These are phyloP conservation scores for Lactarius psammicola DNA, from an alignment of 768 basidiomycete genomes.

Conservation along the genomic window DNA sequence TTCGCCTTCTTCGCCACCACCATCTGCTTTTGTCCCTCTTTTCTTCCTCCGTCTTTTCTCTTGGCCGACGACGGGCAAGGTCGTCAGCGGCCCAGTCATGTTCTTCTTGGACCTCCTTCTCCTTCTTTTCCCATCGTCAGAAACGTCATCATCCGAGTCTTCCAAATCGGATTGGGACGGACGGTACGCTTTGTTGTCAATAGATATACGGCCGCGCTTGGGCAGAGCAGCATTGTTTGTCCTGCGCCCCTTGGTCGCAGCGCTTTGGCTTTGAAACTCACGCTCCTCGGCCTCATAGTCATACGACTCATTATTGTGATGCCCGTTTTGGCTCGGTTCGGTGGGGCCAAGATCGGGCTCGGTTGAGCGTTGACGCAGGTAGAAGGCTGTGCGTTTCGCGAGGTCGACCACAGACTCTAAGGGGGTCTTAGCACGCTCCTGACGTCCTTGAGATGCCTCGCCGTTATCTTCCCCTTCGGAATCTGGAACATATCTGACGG, in stretches of 20 bases:
- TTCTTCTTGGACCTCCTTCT: conserved; percentile 50
- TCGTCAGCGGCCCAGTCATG: conserved; percentile 56
- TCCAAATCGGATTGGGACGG: conserved; percentile 66
- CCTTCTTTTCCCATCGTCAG: conserved; percentile 51
- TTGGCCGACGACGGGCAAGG: conserved; percentile 64
- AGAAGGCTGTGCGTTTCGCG: conserved; percentile 60
- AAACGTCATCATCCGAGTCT: conserved; percentile 56
- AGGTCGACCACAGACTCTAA: conserved; percentile 59
- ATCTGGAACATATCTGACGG: conserved; percentile 61
- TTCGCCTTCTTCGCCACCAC: conserved; percentile 41
- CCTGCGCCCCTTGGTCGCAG: conserved; percentile 34
- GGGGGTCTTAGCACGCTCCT: conserved; percentile 64
- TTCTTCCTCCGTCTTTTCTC: conserved; percentile 57
- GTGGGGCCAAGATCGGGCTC: conserved; percentile 45
- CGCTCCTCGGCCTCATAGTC: conserved; percentile 78
- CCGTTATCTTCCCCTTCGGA: conserved; percentile 47
- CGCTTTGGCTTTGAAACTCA: conserved; percentile 44
- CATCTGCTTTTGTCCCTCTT: conserved; percentile 44
- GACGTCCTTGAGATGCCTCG: conserved; percentile 43
- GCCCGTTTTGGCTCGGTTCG: conserved; percentile 26
- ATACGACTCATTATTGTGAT: conserved; percentile 46
- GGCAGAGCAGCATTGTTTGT: conserved; percentile 34
- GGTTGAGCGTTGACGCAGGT: conserved; percentile 59
- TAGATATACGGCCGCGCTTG: conserved; percentile 62
- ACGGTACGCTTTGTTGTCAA: conserved; percentile 80